Percentiles rank a stretch among this genome's conserved stretches.
Conservation (phyloP, 768 basidiomycete species). For the Lactarius deliciosus region DNA sequence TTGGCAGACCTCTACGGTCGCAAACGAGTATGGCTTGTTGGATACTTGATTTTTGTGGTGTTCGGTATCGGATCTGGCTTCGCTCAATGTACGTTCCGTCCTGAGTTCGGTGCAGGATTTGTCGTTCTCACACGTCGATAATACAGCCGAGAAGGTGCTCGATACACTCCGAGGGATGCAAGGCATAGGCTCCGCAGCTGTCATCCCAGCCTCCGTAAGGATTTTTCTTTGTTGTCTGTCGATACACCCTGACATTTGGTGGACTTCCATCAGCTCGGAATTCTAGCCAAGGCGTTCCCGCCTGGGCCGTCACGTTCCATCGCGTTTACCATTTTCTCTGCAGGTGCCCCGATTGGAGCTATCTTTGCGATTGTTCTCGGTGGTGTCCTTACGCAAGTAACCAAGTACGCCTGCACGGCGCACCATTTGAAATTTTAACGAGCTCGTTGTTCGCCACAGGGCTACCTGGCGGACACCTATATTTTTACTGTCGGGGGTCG, state of each 20-base stretch:
- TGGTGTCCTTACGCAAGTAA: slow-evolving; percentile 56
- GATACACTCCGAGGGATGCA: slow-evolving; percentile 74
- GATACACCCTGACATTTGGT: slow-evolving; percentile 7
- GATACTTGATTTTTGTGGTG: slow-evolving; percentile 51
- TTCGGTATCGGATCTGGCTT: slow-evolving; percentile 70
- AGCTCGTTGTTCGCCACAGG: slow-evolving; percentile 2
- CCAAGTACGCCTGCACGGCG: slow-evolving; percentile 11
- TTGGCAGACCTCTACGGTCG: slow-evolving; percentile 79
- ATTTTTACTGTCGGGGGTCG: slow-evolving; percentile 60
- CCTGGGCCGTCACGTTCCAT: slow-evolving; percentile 62
- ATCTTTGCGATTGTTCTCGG: slow-evolving; percentile 69
- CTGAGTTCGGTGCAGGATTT: neutral
- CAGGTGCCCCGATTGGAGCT: slow-evolving; percentile 81
- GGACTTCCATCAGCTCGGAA: slow-evolving; percentile 57
- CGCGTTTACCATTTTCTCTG: slow-evolving; percentile 82
- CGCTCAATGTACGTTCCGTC: slow-evolving; percentile 43
- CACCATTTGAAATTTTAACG: neutral
- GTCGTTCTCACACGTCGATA: neutral
- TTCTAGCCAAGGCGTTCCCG: slow-evolving; percentile 77
- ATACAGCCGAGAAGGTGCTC: slow-evolving; percentile 56
- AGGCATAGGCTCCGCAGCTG: slow-evolving; percentile 74
- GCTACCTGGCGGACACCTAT: slow-evolving; percentile 67
- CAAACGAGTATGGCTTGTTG: slow-evolving; percentile 62
- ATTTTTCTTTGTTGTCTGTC: neutral
- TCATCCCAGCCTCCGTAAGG: slow-evolving; percentile 68